Conservation (phyloP, 2,329 filamentous ascomycete genomes). For the Colletotrichum salicis region DNA sequence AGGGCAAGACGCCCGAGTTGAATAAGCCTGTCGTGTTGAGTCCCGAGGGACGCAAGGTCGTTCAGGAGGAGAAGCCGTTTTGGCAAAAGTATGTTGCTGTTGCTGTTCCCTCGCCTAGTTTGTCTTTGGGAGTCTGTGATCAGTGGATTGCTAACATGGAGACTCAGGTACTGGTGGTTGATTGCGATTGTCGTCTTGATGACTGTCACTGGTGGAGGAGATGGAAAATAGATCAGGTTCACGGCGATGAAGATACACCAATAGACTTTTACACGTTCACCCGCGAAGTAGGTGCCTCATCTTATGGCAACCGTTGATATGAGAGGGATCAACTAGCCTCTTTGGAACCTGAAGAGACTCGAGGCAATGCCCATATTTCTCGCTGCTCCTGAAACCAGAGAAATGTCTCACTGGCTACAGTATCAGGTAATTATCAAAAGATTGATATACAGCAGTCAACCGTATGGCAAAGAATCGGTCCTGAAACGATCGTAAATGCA, state of each 20-base stretch:
- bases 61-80: slow-evolving; percentile 70
- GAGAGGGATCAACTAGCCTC: not conserved
- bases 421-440: not conserved
- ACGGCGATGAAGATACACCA: slow-evolving; percentile 16
- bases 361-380: not conserved
- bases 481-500: not conserved
- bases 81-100: slow-evolving; percentile 69
- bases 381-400: too few relatives aligned
- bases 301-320: not conserved
- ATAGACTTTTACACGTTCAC: slow-evolving; percentile 10
- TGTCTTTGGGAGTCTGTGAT: not conserved
- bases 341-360: not conserved
- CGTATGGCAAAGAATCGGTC: not conserved
- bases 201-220: slow-evolving; percentile 63
- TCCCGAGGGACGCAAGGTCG: slow-evolving; percentile 68
- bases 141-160: slow-evolving; percentile 46
- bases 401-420: not conserved
- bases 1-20: slow-evolving; percentile 67
- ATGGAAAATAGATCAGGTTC: slow-evolving; percentile 57
- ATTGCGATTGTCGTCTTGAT: slow-evolving; percentile 65
- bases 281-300: not conserved
- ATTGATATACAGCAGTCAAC: not conserved
- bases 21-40: slow-evolving; percentile 73
- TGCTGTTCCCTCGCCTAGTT: not conserved
- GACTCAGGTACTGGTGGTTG: slow-evolving; percentile 73